Evolutionary conservation across 2,329 filamentous ascomycete genomes (phyloP).

Genomic region (Aspergillus sp.): DNA sequence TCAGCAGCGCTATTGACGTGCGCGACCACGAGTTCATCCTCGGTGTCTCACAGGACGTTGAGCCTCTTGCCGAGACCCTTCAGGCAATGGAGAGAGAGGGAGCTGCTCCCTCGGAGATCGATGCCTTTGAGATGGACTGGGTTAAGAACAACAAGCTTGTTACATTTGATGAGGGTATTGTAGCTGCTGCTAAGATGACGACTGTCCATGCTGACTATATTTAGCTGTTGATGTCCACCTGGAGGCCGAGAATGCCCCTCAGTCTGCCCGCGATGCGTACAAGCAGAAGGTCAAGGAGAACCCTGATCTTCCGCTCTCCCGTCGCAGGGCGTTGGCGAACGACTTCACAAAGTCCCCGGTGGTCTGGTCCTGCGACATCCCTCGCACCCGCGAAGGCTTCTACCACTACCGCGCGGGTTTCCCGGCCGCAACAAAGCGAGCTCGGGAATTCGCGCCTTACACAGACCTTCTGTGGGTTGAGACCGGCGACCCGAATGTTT

Average conservation of each 20-base stretch:
- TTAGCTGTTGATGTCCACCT: constrained; percentile 67
- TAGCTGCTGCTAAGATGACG: too few relatives aligned
- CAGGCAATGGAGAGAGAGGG: constrained; percentile 82
- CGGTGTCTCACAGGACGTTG: constrained; percentile 67
- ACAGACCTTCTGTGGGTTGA: constrained; percentile 96
- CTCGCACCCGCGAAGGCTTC: constrained; percentile 76
- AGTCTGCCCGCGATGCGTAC: constrained; percentile 60
- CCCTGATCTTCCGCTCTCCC: constrained; percentile 66
- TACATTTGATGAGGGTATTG: constrained; percentile 70
- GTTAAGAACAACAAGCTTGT: constrained; percentile 76
- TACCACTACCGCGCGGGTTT: constrained; percentile 57
- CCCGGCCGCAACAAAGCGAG: constrained; percentile 80
- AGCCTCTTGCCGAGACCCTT: constrained; percentile 77
- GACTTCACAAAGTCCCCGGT: constrained; percentile 59
- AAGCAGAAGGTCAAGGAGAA: constrained; percentile 52
- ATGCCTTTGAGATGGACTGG: constrained; percentile 78
- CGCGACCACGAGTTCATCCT: constrained; percentile 97
- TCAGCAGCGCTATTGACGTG: constrained; percentile 84
- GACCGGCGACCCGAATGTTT: constrained; percentile 78
- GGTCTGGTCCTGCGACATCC: constrained; percentile 82
- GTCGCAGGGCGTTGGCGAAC: constrained; percentile 63
- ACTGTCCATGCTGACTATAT: constrained; percentile 6
- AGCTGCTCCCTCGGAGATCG: constrained; percentile 68
- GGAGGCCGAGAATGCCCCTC: constrained; percentile 52
- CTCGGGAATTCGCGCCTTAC: constrained; percentile 81